phyloP scores from a whole-genome alignment of 208 protist genomes.

The Leishmania turanica region DNA sequence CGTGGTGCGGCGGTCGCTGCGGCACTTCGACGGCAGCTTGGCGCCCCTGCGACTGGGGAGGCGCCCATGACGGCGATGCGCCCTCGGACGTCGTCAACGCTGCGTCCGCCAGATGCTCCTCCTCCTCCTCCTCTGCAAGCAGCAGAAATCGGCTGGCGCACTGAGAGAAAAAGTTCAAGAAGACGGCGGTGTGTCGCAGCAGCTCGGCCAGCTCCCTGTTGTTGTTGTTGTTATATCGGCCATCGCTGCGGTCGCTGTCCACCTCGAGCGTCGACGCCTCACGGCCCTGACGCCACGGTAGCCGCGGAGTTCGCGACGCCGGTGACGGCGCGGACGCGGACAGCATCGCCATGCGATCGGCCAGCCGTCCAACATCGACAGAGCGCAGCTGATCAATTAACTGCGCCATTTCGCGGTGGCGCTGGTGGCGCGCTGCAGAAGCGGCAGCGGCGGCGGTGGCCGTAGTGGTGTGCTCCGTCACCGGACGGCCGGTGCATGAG shows the following conservation, averaged over 20 bases:
- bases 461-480: not conserved
- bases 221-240: not conserved
- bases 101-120: not conserved
- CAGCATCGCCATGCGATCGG: conserved; percentile 19
- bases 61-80: not conserved
- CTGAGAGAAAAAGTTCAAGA: conserved; percentile 21
- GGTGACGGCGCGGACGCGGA: not conserved
- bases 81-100: not conserved
- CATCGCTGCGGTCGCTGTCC: not conserved
- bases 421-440: not conserved
- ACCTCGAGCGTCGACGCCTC: not conserved
- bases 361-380: conserved; percentile 30
- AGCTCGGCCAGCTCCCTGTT: conserved; percentile 6
- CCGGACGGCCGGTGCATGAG: not conserved
- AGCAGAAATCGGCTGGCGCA: conserved; percentile 18
- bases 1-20: not conserved
- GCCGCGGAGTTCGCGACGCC: conserved; percentile 6
- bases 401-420: conserved; percentile 28
- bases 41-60: not conserved
- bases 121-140: conserved; percentile 14
- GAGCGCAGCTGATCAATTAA: conserved; percentile 44
- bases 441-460: not conserved
- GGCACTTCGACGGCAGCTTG: not conserved
- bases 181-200: conserved; percentile 29
- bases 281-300: conserved; percentile 18